Conservation (phyloP, 2,329 filamentous ascomycete species). For the Hypoxylon sp. region DNA sequence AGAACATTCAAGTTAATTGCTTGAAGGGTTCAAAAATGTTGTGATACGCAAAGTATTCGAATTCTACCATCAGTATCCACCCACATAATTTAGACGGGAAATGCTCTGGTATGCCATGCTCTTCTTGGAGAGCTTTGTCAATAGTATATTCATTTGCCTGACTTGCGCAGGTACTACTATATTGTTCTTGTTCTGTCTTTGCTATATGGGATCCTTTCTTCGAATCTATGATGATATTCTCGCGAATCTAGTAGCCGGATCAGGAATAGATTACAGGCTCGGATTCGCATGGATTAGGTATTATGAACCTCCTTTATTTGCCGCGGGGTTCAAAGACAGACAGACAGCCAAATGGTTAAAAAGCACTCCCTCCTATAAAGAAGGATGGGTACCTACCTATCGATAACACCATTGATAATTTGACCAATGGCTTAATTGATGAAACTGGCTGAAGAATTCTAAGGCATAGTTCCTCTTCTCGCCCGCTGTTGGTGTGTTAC, state of each 20-base stretch:
- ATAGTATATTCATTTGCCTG: not conserved
- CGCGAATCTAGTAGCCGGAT: constrained; percentile 12
- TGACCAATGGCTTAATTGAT: constrained; percentile 26
- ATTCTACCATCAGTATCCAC: not conserved
- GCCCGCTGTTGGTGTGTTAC: constrained; percentile 9
- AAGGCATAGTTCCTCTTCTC: not conserved
- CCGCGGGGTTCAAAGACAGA: constrained; percentile 10
- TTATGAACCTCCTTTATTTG: constrained; percentile 6
- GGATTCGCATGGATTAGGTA: no score
- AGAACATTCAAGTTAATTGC: not conserved
- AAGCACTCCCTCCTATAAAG: not conserved
- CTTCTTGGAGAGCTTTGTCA: not conserved
- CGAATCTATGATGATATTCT: not conserved
- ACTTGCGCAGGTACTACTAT: not conserved
- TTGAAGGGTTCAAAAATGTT: not conserved
- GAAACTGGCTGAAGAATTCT: constrained; percentile 7
- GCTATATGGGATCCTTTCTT: not conserved
- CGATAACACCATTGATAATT: not conserved
- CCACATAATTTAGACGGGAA: not conserved
- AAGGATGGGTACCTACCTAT: not conserved
- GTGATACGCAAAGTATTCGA: not conserved
- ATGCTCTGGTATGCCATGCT: not conserved
- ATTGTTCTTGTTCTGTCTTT: not conserved
- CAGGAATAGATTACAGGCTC: constrained; percentile 17
- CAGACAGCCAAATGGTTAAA: constrained; percentile 1